Evolutionary conservation across 2,329 filamentous ascomycete species (phyloP).

Genomic region (Ascochyta clinopodiicola): DNA sequence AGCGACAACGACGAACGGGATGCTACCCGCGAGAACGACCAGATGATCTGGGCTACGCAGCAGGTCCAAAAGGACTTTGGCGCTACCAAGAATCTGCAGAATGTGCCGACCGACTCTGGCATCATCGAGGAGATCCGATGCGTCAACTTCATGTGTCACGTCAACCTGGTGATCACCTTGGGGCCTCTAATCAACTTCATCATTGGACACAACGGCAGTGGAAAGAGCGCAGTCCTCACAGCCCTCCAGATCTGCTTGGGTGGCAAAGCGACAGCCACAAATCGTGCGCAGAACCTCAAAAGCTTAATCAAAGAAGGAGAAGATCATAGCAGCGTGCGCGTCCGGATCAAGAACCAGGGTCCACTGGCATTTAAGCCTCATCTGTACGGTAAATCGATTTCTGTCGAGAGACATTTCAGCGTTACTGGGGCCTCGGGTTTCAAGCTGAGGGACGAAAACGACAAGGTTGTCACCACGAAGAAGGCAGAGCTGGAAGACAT

Average conservation of each 20-base stretch:
- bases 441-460: conserved; percentile 79
- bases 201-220: conserved; percentile 95
- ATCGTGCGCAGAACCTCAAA: conserved; percentile 87
- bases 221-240: conserved; percentile 94
- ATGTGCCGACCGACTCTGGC: conserved; percentile 78
- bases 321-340: conserved; percentile 73
- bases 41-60: conserved; percentile 40
- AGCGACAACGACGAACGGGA: conserved; percentile 26
- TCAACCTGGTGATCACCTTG: conserved; percentile 79
- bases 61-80: conserved; percentile 35
- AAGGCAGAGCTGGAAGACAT: conserved; percentile 90
- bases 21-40: conserved; percentile 26
- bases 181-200: conserved; percentile 98
- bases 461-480: conserved; percentile 77
- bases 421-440: conserved; percentile 78
- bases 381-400: conserved; percentile 82
- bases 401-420: conserved; percentile 89
- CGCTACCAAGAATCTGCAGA: conserved; percentile 50
- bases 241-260: conserved; percentile 94
- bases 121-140: conserved; percentile 89
- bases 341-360: conserved; percentile 91
- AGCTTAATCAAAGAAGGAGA: conserved; percentile 88
- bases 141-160: conserved; percentile 96
- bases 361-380: conserved; percentile 83
- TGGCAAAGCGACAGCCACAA: conserved; percentile 90